phyloP scores from a whole-genome alignment of 2,329 filamentous ascomycete genomes.

The Colletotrichum sp. region DNA sequence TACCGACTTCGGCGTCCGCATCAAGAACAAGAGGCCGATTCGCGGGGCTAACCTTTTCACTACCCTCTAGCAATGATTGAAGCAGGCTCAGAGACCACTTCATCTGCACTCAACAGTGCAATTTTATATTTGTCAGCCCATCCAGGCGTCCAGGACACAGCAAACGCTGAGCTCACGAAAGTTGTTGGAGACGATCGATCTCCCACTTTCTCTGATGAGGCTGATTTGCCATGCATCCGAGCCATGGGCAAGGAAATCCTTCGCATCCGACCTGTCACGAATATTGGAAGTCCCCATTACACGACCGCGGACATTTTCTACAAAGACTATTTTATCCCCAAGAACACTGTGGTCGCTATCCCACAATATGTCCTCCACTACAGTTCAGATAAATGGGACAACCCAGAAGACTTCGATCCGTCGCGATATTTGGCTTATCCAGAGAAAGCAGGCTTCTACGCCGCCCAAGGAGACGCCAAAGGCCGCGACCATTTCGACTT shows the following conservation, averaged over 20 bases:
- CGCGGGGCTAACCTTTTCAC: not conserved
- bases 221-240: constrained; percentile 55
- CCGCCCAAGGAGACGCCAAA: not conserved
- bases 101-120: not conserved
- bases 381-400: not conserved
- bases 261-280: constrained; percentile 58
- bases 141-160: not conserved
- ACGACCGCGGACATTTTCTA: not conserved
- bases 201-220: constrained; percentile 54
- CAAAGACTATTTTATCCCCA: constrained; percentile 1
- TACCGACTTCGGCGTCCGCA: not conserved
- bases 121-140: not conserved
- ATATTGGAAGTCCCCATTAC: constrained; percentile 33
- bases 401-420: not conserved
- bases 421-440: not conserved
- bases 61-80: not conserved
- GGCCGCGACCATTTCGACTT: constrained; percentile 41
- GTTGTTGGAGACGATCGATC: constrained; percentile 53
- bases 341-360: not conserved
- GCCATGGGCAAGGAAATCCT: constrained; percentile 61
- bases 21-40: not conserved
- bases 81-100: not conserved
- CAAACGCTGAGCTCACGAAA: not conserved
- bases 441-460: not conserved
- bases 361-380: not conserved